Percentiles rank a stretch among this genome's conserved stretches.
phyloP scores from a whole-genome alignment of 495 filamentous ascomycete genomes.

The Thermothielavioides terrestris region DNA sequence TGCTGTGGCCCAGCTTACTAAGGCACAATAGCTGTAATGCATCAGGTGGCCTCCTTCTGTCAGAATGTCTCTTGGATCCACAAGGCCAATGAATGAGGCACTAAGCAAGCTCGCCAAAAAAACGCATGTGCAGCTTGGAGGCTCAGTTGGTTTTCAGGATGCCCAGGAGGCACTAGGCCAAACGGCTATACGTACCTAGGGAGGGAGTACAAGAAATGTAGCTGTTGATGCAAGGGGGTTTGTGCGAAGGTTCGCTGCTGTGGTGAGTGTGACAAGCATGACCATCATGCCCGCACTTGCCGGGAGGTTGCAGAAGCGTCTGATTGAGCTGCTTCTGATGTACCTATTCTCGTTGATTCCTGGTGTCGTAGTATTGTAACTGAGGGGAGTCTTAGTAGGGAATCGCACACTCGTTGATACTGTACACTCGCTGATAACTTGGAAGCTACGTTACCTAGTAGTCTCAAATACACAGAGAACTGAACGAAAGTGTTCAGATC shows the following conservation, averaged over 20 bases:
- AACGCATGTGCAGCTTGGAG: conserved; percentile 9
- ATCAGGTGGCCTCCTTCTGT: background rate
- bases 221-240: background rate
- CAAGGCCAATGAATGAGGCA: too few species aligned
- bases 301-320: conserved; percentile 3
- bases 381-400: too few species aligned
- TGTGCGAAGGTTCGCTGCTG: conserved; percentile 7
- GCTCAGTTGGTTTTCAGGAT: conserved; percentile 5
- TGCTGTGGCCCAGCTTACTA: conserved; percentile 4
- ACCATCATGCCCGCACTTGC: conserved; percentile 8
- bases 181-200: background rate
- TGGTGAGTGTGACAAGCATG: conserved; percentile 3
- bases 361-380: too few species aligned
- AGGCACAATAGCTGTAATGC: conserved; percentile 3
- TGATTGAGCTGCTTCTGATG: too few species aligned
- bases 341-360: too few species aligned
- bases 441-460: too few species aligned
- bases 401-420: too few species aligned
- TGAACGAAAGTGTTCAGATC: too few species aligned
- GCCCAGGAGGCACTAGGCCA: conserved; percentile 4
- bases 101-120: conserved; percentile 9
- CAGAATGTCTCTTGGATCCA: background rate
- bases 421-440: too few species aligned
- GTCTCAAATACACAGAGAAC: too few species aligned
- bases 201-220: conserved; percentile 6